Evolutionary conservation across 2,329 filamentous ascomycete genomes (phyloP).

Genomic region (Ophiostoma tasmaniense): DNA sequence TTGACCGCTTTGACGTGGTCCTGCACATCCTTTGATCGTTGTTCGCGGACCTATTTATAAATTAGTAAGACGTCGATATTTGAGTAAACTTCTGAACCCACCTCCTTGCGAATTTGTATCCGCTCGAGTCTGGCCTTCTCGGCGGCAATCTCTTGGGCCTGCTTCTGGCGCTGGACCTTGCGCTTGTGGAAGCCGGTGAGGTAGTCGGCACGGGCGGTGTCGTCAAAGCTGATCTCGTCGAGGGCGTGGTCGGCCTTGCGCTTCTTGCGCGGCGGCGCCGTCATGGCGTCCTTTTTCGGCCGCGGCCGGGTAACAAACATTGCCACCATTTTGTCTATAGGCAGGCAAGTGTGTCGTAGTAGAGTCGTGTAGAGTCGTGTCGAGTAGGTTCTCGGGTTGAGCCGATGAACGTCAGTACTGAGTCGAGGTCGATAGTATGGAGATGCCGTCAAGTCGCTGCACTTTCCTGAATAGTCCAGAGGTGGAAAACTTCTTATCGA

Average conservation of each 20-base stretch:
- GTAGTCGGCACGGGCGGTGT: conserved; percentile 70
- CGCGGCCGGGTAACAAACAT: conserved; percentile 49
- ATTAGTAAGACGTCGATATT: background rate
- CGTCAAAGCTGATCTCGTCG: conserved; percentile 82
- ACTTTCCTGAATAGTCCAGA: background rate
- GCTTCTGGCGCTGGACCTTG: conserved; percentile 75
- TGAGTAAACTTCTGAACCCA: conserved; percentile 10
- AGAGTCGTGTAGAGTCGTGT: background rate
- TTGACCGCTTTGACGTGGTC: conserved; percentile 73
- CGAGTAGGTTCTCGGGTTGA: background rate
- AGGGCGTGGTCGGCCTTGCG: conserved; percentile 52
- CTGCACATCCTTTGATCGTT: conserved; percentile 72
- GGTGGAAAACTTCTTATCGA: conserved; percentile 7
- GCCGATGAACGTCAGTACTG: background rate
- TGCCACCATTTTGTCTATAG: background rate
- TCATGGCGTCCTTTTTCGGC: conserved; percentile 47
- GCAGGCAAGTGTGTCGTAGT: background rate
- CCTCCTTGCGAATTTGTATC: conserved; percentile 65
- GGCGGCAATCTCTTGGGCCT: conserved; percentile 72
- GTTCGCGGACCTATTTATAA: conserved; percentile 65
- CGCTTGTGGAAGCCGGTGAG: conserved; percentile 96
- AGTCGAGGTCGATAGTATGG: background rate
- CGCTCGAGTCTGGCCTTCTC: conserved; percentile 71
- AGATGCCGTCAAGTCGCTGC: background rate
- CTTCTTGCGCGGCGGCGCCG: conserved; percentile 45